These are phyloP conservation scores for Neurospora crassa DNA, from an alignment of 2,329 filamentous ascomycete genomes.

Conservation along the genomic window DNA sequence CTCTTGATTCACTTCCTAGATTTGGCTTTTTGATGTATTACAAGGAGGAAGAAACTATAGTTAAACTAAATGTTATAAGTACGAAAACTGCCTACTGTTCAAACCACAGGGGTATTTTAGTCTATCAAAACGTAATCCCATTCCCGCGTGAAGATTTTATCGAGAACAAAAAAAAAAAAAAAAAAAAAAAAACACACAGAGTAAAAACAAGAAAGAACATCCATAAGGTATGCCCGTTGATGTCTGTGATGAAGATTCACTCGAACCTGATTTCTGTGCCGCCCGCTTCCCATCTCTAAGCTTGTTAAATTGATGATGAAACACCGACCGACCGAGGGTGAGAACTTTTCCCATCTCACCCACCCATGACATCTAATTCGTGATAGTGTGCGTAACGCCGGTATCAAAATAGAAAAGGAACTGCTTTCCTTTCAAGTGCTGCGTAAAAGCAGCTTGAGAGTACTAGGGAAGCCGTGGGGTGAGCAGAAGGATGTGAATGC, in stretches of 20 bases:
- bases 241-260: not conserved
- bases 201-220: not conserved
- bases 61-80: not conserved
- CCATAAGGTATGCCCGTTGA: not conserved
- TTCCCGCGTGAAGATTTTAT: not conserved
- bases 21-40: not conserved
- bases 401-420: not conserved
- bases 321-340: not conserved
- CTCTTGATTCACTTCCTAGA: not conserved
- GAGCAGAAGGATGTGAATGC: not conserved
- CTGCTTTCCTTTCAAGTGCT: not conserved
- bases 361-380: not conserved
- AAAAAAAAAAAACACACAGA: not conserved
- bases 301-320: not conserved
- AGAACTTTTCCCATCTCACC: not conserved
- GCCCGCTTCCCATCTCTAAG: not conserved
- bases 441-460: not conserved
- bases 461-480: not conserved
- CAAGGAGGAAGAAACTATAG: not conserved
- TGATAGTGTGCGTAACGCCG: not conserved
- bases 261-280: not conserved
- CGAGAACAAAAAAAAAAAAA: not conserved
- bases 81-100: not conserved
- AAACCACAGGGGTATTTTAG: not conserved
- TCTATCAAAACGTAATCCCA: not conserved